Conservation (phyloP, 495 filamentous ascomycete species). For the Xanthoparmelia taractica region DNA sequence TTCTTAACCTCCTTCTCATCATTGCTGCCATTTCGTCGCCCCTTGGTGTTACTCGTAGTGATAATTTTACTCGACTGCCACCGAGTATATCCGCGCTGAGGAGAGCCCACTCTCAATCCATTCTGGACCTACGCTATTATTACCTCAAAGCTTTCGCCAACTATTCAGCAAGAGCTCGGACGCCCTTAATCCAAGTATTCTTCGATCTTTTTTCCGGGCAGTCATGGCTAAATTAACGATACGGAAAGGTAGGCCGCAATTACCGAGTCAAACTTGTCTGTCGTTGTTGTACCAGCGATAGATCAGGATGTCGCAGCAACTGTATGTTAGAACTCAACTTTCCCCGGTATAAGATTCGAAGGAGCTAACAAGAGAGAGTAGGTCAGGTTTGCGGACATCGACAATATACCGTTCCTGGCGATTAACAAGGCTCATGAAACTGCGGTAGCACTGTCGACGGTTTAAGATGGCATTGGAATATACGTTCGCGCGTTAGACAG, state of each 20-base stretch:
- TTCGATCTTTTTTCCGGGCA: slow-evolving; percentile 39
- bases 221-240: slow-evolving; percentile 34
- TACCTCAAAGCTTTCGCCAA: no score
- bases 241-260: slow-evolving; percentile 40
- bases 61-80: neutral
- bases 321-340: neutral
- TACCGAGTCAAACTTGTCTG: slow-evolving; percentile 36
- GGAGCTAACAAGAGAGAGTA: slow-evolving; percentile 17
- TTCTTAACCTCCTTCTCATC: neutral
- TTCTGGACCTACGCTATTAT: no score
- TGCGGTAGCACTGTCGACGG: slow-evolving; percentile 31
- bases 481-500: slow-evolving; percentile 36
- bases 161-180: slow-evolving; percentile 5
- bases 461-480: slow-evolving; percentile 45
- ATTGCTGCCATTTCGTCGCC: neutral
- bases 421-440: slow-evolving; percentile 43
- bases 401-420: slow-evolving; percentile 44
- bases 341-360: neutral
- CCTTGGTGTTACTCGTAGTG: neutral
- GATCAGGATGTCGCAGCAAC: neutral
- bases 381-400: slow-evolving; percentile 40
- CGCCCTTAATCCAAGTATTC: slow-evolving; percentile 27
- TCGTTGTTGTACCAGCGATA: neutral
- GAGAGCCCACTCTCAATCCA: no score
- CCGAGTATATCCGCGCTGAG: neutral